Percentiles rank a stretch among this genome's conserved stretches.
Conservation (phyloP, 2,329 filamentous ascomycete species). For the Verticillium dahliae region DNA sequence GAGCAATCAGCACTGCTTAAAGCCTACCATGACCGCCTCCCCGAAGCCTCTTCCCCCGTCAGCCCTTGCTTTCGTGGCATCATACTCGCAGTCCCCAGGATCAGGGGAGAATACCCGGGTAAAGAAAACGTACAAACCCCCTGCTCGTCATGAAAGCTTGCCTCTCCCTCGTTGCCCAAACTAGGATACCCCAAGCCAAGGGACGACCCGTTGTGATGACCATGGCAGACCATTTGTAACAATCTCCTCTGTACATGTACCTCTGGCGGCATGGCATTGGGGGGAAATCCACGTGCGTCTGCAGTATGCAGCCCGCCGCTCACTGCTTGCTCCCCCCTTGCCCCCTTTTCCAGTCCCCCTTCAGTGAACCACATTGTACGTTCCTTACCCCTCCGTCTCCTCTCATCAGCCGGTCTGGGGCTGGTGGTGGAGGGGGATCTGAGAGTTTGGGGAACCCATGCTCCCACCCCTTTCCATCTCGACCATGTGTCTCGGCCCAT, state of each 20-base stretch:
- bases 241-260: neutral
- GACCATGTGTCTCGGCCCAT: neutral
- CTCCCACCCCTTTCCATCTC: slow-evolving; percentile 12
- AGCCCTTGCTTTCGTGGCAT: neutral
- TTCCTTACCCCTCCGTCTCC: no score
- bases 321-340: neutral
- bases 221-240: no score
- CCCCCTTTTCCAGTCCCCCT: neutral
- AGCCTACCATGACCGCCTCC: slow-evolving; percentile 1
- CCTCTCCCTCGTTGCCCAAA: neutral
- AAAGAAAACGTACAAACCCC: neutral
- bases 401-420: slow-evolving; percentile 2
- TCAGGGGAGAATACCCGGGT: neutral
- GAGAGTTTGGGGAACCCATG: slow-evolving; percentile 1
- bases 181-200: neutral
- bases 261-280: neutral
- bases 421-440: neutral
- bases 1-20: neutral
- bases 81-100: neutral
- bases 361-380: no score
- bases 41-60: neutral
- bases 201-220: neutral
- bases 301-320: neutral
- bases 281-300: neutral
- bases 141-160: neutral